Conservation (phyloP, 2,329 filamentous ascomycete species). For the Zasmidium citrigriseum region DNA sequence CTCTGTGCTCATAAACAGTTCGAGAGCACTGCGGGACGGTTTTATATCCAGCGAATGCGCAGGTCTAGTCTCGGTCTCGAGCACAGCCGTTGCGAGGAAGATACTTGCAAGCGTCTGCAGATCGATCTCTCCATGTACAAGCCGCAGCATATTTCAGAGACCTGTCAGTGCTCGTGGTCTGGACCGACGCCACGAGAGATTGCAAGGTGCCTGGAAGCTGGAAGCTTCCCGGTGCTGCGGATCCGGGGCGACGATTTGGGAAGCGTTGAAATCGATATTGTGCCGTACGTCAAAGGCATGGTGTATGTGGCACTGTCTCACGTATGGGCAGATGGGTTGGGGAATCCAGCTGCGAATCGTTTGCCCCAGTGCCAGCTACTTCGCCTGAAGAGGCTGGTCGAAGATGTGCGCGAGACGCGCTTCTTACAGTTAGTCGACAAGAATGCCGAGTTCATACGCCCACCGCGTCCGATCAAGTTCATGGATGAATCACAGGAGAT, state of each 20-base stretch:
- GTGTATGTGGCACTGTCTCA: conserved; percentile 2
- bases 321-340: conserved; percentile 5
- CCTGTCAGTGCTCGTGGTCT: neutral
- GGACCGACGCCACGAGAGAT: neutral
- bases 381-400: neutral
- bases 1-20: neutral
- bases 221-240: neutral
- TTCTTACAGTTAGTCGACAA: neutral
- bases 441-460: neutral
- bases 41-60: neutral
- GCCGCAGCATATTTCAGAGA: neutral
- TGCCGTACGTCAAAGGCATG: neutral
- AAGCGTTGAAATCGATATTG: neutral
- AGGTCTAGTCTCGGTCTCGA: neutral
- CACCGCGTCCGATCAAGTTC: no score
- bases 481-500: neutral
- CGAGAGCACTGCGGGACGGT: neutral
- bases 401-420: neutral
- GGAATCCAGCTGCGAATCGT: neutral
- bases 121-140: neutral
- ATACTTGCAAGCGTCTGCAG: neutral
- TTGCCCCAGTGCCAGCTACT: conserved; percentile 1
- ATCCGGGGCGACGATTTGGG: neutral
- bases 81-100: neutral
- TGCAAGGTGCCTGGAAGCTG: neutral